phyloP scores from a whole-genome alignment of 2,329 filamentous ascomycete species.

The Massarina eburnea region DNA sequence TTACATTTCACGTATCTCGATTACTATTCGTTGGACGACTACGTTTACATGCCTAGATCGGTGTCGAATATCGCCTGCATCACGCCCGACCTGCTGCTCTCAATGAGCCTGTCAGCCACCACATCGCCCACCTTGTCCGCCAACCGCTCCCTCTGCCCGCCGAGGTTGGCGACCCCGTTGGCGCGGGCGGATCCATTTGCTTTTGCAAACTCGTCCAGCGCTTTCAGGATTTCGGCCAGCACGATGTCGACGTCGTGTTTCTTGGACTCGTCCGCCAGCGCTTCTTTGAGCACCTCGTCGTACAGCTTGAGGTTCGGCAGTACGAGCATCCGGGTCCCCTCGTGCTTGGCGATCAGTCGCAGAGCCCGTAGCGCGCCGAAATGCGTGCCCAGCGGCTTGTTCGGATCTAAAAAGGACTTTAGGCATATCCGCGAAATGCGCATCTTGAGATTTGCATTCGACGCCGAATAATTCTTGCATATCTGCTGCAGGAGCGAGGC shows the following conservation, averaged over 20 bases:
- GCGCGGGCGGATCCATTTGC: conserved; percentile 39
- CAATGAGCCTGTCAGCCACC: conserved; percentile 44
- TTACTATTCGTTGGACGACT: no score
- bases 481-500: conserved; percentile 80
- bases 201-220: conserved; percentile 57
- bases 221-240: conserved; percentile 57
- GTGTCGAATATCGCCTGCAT: conserved; percentile 27
- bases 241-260: conserved; percentile 64
- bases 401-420: conserved; percentile 86
- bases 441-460: conserved; percentile 79
- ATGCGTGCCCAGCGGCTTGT: conserved; percentile 78
- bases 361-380: conserved; percentile 87
- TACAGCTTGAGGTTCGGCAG: conserved; percentile 68
- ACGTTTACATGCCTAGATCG: conserved; percentile 11
- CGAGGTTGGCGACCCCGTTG: conserved; percentile 46
- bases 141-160: conserved; percentile 44
- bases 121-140: conserved; percentile 49
- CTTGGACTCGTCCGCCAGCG: conserved; percentile 52
- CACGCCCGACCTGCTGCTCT: conserved; percentile 36
- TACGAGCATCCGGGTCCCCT: conserved; percentile 65
- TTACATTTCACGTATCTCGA: no score
- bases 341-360: conserved; percentile 70
- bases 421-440: conserved; percentile 91
- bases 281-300: conserved; percentile 61
- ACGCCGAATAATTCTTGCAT: conserved; percentile 75